Percentiles rank a stretch among this genome's conserved stretches.
Evolutionary conservation across 495 filamentous ascomycete genomes (phyloP).

Genomic region (Penicillium verhagenii): DNA sequence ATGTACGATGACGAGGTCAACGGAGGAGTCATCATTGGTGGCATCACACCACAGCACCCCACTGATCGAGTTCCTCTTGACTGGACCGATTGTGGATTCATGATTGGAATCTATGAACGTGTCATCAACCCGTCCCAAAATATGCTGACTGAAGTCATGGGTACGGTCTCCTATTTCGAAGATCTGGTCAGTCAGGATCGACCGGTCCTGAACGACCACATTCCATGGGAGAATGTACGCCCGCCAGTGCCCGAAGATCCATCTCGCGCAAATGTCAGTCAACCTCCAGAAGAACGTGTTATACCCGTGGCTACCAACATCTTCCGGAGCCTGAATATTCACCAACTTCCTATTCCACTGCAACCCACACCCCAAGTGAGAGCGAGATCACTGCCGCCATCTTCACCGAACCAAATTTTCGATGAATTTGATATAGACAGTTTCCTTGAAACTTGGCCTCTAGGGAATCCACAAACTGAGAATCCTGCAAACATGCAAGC

Average conservation of each 20-base stretch:
- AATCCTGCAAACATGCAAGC: not conserved
- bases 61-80: constrained; percentile 26
- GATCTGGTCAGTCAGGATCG: not conserved
- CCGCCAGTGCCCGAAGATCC: not conserved
- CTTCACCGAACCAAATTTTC: no score
- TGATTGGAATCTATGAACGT: constrained; percentile 38
- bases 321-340: not conserved
- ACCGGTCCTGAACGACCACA: not conserved
- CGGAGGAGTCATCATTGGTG: constrained; percentile 28
- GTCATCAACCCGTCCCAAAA: constrained; percentile 27
- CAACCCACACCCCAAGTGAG: not conserved
- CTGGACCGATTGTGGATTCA: constrained; percentile 22
- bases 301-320: not conserved
- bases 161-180: not conserved
- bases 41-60: constrained; percentile 4
- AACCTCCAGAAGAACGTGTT: not conserved
- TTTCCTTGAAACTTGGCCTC: not conserved
- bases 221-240: not conserved
- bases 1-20: constrained; percentile 31
- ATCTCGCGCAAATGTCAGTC: not conserved
- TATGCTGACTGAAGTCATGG: constrained; percentile 4
- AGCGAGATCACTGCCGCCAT: no score
- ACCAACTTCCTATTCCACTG: not conserved
- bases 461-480: not conserved
- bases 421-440: not conserved